phyloP scores from a whole-genome alignment of 1,139 yeast genomes.

The Candida pseudoviswanathii region DNA sequence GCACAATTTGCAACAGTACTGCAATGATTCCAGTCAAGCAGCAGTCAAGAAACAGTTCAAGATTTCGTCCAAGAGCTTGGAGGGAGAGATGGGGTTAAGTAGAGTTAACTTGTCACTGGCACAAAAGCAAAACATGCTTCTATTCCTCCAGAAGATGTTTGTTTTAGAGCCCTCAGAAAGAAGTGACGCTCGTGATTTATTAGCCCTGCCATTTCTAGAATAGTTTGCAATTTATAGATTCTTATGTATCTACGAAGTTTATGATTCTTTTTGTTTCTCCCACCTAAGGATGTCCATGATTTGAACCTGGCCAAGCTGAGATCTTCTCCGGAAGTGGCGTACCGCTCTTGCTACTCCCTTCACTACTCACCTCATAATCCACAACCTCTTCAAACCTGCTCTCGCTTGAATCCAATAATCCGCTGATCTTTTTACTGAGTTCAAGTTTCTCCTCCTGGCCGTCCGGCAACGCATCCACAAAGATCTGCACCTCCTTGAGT shows the following conservation, averaged over 20 bases:
- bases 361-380: constrained; percentile 19
- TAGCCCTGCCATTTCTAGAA: constrained; percentile 34
- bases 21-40: constrained; percentile 23
- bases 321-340: constrained; percentile 45
- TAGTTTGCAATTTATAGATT: neutral
- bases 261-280: neutral
- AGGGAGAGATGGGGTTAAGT: constrained; percentile 40
- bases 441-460: constrained; percentile 10
- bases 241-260: constrained; percentile 2
- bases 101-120: constrained; percentile 13
- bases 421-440: constrained; percentile 10
- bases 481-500: constrained; percentile 19
- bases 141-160: constrained; percentile 43
- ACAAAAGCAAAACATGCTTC: constrained; percentile 20
- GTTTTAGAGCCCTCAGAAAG: constrained; percentile 60
- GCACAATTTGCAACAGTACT: constrained; percentile 25
- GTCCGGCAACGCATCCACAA: constrained; percentile 8
- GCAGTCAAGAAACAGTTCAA: constrained; percentile 28
- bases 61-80: constrained; percentile 37
- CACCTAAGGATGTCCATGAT: constrained; percentile 51
- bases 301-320: constrained; percentile 70
- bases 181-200: constrained; percentile 42
- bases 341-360: constrained; percentile 26
- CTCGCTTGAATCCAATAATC: constrained; percentile 16
- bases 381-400: constrained; percentile 21